Conservation (phyloP, 768 basidiomycete genomes). For the Hemileccinum impolitum region DNA sequence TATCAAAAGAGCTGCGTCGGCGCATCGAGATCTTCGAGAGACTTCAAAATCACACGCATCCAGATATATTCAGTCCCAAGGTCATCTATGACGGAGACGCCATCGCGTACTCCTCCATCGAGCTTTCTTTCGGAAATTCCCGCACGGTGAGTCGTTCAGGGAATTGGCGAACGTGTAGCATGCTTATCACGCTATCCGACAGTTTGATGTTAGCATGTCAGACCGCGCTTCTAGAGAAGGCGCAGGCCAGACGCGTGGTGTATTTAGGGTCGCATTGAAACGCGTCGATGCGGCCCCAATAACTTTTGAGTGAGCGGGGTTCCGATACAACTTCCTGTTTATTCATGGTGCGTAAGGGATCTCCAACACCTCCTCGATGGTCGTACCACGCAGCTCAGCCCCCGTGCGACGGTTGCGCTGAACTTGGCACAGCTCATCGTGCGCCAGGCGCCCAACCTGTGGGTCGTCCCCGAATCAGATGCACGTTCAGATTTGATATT, state of each 20-base stretch:
- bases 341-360: slow-evolving; percentile 16
- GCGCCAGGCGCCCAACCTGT: slow-evolving; percentile 47
- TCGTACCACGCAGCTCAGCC: slow-evolving; percentile 18
- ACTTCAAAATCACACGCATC: slow-evolving; percentile 37
- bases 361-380: slow-evolving; percentile 27
- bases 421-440: slow-evolving; percentile 50
- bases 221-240: slow-evolving; percentile 19
- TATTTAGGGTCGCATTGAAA: slow-evolving; percentile 31
- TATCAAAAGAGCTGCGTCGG: slow-evolving; percentile 10
- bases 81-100: slow-evolving; percentile 46
- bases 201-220: slow-evolving; percentile 38
- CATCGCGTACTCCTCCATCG: slow-evolving; percentile 38
- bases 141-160: slow-evolving; percentile 24
- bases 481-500: background rate
- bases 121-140: slow-evolving; percentile 30
- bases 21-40: slow-evolving; percentile 31
- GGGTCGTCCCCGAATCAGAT: slow-evolving; percentile 12
- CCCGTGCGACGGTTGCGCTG: slow-evolving; percentile 34
- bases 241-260: slow-evolving; percentile 22
- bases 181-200: background rate
- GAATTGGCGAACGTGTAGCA: background rate
- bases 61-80: slow-evolving; percentile 38
- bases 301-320: slow-evolving; percentile 31
- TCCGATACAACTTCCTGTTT: background rate
- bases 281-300: slow-evolving; percentile 39